Conservation (phyloP, 345 rosid species). For the Atalantia buxifolia region DNA sequence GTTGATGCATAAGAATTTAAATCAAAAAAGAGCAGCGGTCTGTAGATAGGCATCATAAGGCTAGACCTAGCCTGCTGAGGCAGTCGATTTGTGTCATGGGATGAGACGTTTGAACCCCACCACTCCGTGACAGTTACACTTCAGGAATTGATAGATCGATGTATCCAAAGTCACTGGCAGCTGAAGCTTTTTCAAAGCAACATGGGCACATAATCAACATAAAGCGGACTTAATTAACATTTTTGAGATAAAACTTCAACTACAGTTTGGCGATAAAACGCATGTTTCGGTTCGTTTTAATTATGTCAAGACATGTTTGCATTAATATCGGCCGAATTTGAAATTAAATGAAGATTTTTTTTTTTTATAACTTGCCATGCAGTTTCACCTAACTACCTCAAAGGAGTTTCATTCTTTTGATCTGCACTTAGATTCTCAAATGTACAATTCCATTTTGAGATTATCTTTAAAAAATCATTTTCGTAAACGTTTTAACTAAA, state of each 20-base stretch:
- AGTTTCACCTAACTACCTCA: too few species aligned
- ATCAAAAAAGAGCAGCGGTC: too few species aligned
- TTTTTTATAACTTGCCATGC: too few species aligned
- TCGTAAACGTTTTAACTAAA: neutral
- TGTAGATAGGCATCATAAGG: neutral
- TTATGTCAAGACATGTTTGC: neutral
- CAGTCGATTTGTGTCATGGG: neutral
- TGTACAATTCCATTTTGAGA: neutral
- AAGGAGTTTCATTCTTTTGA: too few species aligned
- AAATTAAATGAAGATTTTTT: neutral
- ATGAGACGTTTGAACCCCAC: neutral
- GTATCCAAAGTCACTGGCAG: neutral
- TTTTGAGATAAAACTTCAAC: neutral
- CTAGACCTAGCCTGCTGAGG: neutral
- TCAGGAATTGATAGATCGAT: neutral
- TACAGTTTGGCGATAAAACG: neutral
- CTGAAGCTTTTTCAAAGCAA: neutral
- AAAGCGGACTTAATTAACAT: neutral
- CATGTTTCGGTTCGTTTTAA: neutral
- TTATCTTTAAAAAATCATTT: neutral
- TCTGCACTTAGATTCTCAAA: neutral
- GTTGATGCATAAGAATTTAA: neutral
- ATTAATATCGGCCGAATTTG: neutral
- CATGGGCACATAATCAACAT: neutral
- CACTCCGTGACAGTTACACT: neutral